phyloP scores from a whole-genome alignment of 768 basidiomycete species.

The Mycena epipterygia region DNA sequence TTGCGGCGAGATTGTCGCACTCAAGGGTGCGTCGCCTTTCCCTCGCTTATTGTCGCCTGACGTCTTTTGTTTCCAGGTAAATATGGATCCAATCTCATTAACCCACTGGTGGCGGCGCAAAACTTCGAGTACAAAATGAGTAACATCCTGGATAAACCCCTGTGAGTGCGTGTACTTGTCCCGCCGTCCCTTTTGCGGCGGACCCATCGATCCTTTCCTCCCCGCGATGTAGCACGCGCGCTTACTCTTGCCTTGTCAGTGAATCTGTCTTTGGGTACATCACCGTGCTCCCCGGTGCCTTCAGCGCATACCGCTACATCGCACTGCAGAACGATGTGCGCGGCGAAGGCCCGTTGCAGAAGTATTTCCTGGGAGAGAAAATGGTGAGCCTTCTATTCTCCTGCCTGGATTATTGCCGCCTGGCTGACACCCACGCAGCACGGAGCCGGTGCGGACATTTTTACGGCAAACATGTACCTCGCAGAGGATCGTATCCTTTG shows the following conservation, averaged over 20 bases:
- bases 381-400: conserved; percentile 64
- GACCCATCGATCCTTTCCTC: neutral
- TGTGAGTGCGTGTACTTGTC: conserved; percentile 53
- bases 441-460: conserved; percentile 89
- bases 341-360: conserved; percentile 91
- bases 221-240: too few relatives aligned
- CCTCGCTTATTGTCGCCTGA: too few relatives aligned
- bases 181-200: neutral
- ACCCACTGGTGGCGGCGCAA: conserved; percentile 93
- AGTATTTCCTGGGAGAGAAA: conserved; percentile 98
- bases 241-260: conserved; percentile 40
- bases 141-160: conserved; percentile 91
- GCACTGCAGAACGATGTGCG: conserved; percentile 88
- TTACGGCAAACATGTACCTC: conserved; percentile 97
- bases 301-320: conserved; percentile 92
- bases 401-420: conserved; percentile 12
- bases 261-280: conserved; percentile 95
- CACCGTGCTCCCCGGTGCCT: conserved; percentile 92
- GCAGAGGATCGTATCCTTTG: conserved; percentile 96
- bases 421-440: conserved; percentile 57
- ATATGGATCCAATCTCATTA: conserved; percentile 82
- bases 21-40: conserved; percentile 92
- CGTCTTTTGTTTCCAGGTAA: conserved; percentile 53
- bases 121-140: conserved; percentile 97
- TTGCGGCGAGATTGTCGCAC: conserved; percentile 95